Base-by-base conservation (phyloP, 2,329 filamentous ascomycete species). In the Dothideomycetes sp. region DNA sequence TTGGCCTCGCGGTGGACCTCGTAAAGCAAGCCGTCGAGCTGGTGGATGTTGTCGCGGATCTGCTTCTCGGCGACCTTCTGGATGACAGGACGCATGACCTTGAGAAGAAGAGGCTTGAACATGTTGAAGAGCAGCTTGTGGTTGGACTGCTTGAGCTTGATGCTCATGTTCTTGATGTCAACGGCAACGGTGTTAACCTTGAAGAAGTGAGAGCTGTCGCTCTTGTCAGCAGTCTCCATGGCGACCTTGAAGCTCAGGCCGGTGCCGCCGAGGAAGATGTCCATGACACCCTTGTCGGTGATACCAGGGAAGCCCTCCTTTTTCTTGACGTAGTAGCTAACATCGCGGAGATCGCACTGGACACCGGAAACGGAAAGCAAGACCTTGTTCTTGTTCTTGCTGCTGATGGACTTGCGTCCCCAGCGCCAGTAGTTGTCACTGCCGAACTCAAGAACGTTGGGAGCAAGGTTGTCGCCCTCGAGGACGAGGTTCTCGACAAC, bases 391-490 rank as follows among this genome's bases (percentile, higher is more conserved):
- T 84, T 81, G 62, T 78, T 81, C 70, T 81, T 85, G 71, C 75
- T 93, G 53, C 74, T 69, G 53, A 87, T 73, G 60, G 80, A 81
- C 78, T 93, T 95, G 58, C 91, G 86, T 25, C 89, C 91, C 80
- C 84, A 94, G 51, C 84, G 80, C 76, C 88, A 86, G 69, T 91
- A 93, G 69, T 96, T 91, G 67, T 96, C 88, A 58, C 79, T 91
- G 45, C 80, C 76, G 47, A 96, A 73, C 62, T 98, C 89, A 27
- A 94, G 63, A 4, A 89, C 73, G 53, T 98, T 98, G 48, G 91
- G 91, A 65, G 88, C 86, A 52, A 98, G 79, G 65, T 98, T 98
- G 69, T 96, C 88, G 50, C 85, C 88, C 67, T 98, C 91, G 38
- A 98, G 75, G 32, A 95, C 82, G 9, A 98, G 69, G 62, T 98